These are phyloP conservation scores for Apophysomyces trapeziformis DNA, from an alignment of 371 early-diverging fungal genomes.

Conservation along the genomic window DNA sequence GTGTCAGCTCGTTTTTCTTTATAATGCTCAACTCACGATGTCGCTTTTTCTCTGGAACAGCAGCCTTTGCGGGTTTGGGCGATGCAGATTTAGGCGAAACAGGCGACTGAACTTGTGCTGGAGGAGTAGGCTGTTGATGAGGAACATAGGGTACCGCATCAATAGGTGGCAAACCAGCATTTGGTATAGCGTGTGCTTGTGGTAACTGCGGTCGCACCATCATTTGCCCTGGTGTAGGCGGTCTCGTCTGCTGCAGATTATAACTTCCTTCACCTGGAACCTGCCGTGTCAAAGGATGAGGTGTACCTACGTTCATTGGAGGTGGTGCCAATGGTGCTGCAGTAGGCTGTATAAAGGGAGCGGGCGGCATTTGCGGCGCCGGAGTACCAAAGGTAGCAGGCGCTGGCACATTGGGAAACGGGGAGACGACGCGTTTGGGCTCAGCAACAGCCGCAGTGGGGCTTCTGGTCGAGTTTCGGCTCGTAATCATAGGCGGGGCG, in stretches of 20 bases:
- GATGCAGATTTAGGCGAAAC: constrained; percentile 15
- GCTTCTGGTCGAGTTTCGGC: constrained; percentile 28
- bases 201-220: background rate
- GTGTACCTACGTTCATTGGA: constrained; percentile 41
- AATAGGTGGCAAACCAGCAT: background rate
- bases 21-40: constrained; percentile 26
- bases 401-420: constrained; percentile 50
- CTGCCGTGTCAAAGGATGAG: constrained; percentile 18
- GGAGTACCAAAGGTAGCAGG: constrained; percentile 34
- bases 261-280: constrained; percentile 1
- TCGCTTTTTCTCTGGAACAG: constrained; percentile 26
- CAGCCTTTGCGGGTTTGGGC: constrained; percentile 19
- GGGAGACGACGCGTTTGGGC: constrained; percentile 47
- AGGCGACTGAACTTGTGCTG: constrained; percentile 1
- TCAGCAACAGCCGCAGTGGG: constrained; percentile 29
- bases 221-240: background rate
- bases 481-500: constrained; percentile 54
- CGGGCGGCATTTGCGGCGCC: constrained; percentile 15
- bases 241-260: background rate
- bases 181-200: constrained; percentile 7
- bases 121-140: constrained; percentile 14
- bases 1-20: background rate
- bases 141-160: background rate
- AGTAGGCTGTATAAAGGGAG: constrained; percentile 12
- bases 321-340: constrained; percentile 31